Evolutionary conservation across 2,329 filamentous ascomycete genomes (phyloP).

Genomic region (Aspergillus sp.): DNA sequence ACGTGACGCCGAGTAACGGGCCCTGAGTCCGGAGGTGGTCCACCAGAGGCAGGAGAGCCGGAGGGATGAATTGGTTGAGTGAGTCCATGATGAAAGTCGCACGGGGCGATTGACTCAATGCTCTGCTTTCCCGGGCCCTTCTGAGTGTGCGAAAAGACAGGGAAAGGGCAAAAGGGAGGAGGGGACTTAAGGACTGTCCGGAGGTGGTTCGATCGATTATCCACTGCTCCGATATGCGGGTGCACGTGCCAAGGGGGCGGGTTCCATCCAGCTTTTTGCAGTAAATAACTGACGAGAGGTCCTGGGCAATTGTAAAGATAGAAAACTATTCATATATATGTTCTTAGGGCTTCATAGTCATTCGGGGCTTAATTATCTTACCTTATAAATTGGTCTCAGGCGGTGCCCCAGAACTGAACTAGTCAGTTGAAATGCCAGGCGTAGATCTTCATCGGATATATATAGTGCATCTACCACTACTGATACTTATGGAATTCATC

Average conservation of each 20-base stretch:
- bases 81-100: slow-evolving; percentile 27
- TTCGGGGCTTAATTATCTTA: no score
- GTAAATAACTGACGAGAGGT: not conserved
- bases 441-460: no score
- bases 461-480: no score
- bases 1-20: slow-evolving; percentile 27
- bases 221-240: slow-evolving; percentile 17
- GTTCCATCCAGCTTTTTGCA: not conserved
- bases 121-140: slow-evolving; percentile 7
- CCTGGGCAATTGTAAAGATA: not conserved
- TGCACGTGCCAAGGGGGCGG: slow-evolving; percentile 18
- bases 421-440: no score
- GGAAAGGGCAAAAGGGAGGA: not conserved
- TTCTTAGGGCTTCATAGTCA: not conserved
- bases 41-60: slow-evolving; percentile 22
- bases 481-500: no score
- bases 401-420: no score
- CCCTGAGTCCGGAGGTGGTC: slow-evolving; percentile 23
- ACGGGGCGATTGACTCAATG: slow-evolving; percentile 20
- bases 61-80: slow-evolving; percentile 25
- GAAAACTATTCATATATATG: not conserved
- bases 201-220: slow-evolving; percentile 23
- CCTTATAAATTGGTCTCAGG: no score
- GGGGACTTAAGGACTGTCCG: not conserved
- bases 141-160: not conserved